phyloP scores from a whole-genome alignment of 768 basidiomycete species.

The Tremella mesenterica region DNA sequence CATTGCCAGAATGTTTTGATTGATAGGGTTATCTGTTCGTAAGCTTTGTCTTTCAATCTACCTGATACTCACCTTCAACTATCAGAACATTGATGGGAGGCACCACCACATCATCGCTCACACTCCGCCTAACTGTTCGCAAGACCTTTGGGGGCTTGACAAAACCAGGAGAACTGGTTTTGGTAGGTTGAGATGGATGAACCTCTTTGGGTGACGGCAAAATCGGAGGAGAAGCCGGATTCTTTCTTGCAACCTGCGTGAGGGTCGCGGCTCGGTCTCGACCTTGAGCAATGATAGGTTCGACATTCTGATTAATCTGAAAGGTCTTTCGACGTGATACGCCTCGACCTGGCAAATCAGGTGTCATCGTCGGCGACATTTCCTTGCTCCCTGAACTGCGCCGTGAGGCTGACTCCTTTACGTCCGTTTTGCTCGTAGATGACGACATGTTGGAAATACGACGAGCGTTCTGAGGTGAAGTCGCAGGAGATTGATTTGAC shows the following conservation, averaged over 20 bases:
- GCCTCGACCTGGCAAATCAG: conserved; percentile 1
- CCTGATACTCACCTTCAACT: conserved; percentile 68
- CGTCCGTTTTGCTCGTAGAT: background rate
- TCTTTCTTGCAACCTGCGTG: conserved; percentile 13
- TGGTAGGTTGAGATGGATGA: background rate
- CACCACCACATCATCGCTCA: conserved; percentile 63
- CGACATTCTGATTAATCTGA: conserved; percentile 7
- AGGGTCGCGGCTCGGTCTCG: conserved; percentile 27
- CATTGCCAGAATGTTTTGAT: conserved; percentile 92
- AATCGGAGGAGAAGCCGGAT: conserved; percentile 3
- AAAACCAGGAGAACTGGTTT: background rate
- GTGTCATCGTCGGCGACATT: background rate
- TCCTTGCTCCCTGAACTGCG: background rate
- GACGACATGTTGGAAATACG: conserved; percentile 8
- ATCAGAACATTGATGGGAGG: conserved; percentile 97
- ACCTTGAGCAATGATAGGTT: conserved; percentile 25
- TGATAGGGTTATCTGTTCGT: conserved; percentile 85
- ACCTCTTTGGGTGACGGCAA: background rate
- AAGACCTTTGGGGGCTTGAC: too few species aligned
- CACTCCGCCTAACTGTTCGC: conserved; percentile 44
- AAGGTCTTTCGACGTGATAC: conserved; percentile 23
- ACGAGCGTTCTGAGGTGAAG: conserved; percentile 8
- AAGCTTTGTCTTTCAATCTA: conserved; percentile 1
- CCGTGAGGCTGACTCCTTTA: background rate
- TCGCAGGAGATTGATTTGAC: conserved; percentile 2